Conservation (phyloP, 2,329 filamentous ascomycete genomes). For the Teratosphaeria epicoccoides region DNA sequence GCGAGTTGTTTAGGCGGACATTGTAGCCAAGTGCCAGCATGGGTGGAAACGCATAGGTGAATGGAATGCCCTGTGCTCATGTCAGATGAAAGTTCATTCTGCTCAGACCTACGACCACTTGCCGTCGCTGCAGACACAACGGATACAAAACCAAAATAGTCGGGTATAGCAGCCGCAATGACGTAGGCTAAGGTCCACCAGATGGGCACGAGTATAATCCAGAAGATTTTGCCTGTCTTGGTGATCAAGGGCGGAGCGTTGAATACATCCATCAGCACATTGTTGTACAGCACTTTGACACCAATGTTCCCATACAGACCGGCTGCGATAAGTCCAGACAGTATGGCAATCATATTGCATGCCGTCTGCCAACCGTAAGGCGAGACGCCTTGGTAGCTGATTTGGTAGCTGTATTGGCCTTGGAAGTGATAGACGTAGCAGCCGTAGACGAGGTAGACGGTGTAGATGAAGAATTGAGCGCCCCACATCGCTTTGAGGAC, state of each 20-base stretch:
- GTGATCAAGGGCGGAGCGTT: slow-evolving; percentile 41
- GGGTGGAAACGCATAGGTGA: slow-evolving; percentile 50
- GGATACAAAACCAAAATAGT: slow-evolving; percentile 27
- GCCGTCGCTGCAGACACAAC: slow-evolving; percentile 42
- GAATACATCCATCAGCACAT: slow-evolving; percentile 44
- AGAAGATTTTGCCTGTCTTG: slow-evolving; percentile 41
- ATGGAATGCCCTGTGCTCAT: slow-evolving; percentile 30
- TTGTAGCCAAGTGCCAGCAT: slow-evolving; percentile 36
- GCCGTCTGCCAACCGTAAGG: slow-evolving; percentile 31
- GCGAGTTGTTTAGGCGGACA: slow-evolving; percentile 33
- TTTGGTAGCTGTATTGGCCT: slow-evolving; percentile 37
- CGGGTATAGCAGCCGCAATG: slow-evolving; percentile 44
- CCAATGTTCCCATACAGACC: slow-evolving; percentile 35
- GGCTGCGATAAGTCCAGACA: slow-evolving; percentile 30
- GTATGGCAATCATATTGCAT: slow-evolving; percentile 31
- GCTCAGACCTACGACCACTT: neutral
- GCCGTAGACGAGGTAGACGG: slow-evolving; percentile 39
- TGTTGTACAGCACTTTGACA: slow-evolving; percentile 43
- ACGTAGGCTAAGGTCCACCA: slow-evolving; percentile 50
- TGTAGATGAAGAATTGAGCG: slow-evolving; percentile 40
- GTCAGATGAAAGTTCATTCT: too few species aligned
- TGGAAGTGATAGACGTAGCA: slow-evolving; percentile 39
- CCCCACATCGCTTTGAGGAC: slow-evolving; percentile 35
- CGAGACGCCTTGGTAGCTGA: slow-evolving; percentile 32
- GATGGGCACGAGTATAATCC: slow-evolving; percentile 41